Percentiles rank a stretch among this genome's conserved stretches.
These are phyloP conservation scores for Globisporangium cystogenes DNA, from an alignment of 352 stramenopile species.

Conservation along the genomic window DNA sequence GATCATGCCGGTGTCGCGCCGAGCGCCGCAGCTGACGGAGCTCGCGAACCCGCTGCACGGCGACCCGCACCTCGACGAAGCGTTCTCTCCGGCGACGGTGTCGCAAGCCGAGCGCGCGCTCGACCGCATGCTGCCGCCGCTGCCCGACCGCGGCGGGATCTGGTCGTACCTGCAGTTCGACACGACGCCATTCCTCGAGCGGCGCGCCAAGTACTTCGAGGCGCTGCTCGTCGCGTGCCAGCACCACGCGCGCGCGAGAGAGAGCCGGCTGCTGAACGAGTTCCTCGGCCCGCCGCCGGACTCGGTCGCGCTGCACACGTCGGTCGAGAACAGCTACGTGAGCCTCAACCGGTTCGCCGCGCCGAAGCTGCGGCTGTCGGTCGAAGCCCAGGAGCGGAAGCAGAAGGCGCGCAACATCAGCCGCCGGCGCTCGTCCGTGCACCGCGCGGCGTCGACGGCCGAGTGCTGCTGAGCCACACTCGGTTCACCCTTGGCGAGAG, in stretches of 20 bases:
- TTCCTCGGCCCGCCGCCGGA: constrained; percentile 67
- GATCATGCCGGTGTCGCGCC: constrained; percentile 36
- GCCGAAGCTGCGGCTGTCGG: constrained; percentile 53
- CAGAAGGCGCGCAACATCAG: constrained; percentile 67
- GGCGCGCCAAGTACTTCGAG: constrained; percentile 60
- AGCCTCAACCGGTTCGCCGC: constrained; percentile 73
- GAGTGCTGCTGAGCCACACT: constrained; percentile 1
- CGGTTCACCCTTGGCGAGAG: not conserved
- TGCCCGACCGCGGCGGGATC: constrained; percentile 63
- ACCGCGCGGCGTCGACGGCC: not conserved
- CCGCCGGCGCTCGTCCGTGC: constrained; percentile 32
- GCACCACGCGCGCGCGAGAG: constrained; percentile 30
- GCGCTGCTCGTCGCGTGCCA: constrained; percentile 58
- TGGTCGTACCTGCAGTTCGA: constrained; percentile 73
- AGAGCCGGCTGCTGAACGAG: constrained; percentile 57
- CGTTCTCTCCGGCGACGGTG: not conserved
- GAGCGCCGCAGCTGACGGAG: not conserved
- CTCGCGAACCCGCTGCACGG: not conserved
- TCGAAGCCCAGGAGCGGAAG: constrained; percentile 72
- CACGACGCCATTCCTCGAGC: constrained; percentile 51
- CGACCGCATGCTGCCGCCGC: constrained; percentile 27
- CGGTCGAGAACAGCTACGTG: constrained; percentile 69
- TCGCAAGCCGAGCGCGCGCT: not conserved
- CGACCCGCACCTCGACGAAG: not conserved
- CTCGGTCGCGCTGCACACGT: constrained; percentile 42